Evolutionary conservation across 2,329 filamentous ascomycete species (phyloP).

Genomic region (Trichoderma harzianum): DNA sequence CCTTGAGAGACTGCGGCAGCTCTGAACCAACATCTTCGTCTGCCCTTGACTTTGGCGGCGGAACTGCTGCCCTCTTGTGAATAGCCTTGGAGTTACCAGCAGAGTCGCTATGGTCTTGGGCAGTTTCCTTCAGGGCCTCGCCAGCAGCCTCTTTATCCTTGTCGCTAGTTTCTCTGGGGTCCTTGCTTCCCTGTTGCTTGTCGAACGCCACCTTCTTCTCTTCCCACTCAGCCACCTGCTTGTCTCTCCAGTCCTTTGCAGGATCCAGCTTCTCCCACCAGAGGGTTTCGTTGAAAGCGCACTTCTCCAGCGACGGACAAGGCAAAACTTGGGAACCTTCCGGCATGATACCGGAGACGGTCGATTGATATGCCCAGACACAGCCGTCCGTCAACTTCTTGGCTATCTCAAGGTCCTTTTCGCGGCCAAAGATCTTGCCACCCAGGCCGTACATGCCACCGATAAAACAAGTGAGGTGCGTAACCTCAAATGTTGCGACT

Average conservation of each 20-base stretch:
- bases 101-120: not conserved
- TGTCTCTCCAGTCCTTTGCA: constrained; percentile 39
- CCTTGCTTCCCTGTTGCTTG: constrained; percentile 15
- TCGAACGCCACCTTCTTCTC: constrained; percentile 37
- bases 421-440: constrained; percentile 57
- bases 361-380: constrained; percentile 65
- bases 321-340: constrained; percentile 46
- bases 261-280: constrained; percentile 52
- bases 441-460: constrained; percentile 68
- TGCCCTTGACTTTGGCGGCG: constrained; percentile 19
- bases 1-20: constrained; percentile 33
- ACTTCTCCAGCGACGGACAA: constrained; percentile 46
- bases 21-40: constrained; percentile 28
- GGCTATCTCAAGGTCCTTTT: constrained; percentile 60
- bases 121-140: constrained; percentile 5
- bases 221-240: constrained; percentile 44
- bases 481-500: constrained; percentile 55
- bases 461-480: constrained; percentile 65
- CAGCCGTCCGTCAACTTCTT: constrained; percentile 65
- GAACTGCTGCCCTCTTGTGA: constrained; percentile 22
- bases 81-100: not conserved
- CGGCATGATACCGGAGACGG: constrained; percentile 62
- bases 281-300: constrained; percentile 48
- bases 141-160: constrained; percentile 2
- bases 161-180: constrained; percentile 3